Percentiles rank a stretch among this genome's conserved stretches.
phyloP scores from a whole-genome alignment of 2,329 filamentous ascomycete species.

The Epichloe glyceriae region DNA sequence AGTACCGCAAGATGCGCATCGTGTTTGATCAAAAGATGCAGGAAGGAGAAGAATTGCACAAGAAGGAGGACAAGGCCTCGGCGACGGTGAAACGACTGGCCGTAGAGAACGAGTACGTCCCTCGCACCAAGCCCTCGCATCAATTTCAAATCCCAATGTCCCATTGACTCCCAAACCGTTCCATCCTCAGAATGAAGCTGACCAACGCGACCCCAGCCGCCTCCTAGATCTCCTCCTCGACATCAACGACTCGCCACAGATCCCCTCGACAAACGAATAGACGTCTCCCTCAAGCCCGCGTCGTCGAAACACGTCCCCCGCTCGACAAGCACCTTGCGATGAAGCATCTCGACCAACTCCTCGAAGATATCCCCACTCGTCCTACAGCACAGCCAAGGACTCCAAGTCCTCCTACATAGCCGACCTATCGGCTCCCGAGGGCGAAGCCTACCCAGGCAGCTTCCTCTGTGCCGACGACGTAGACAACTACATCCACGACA shows the following conservation, averaged over 20 bases:
- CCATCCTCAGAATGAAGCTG: not conserved
- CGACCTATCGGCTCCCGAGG: slow-evolving; percentile 35
- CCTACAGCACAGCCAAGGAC: slow-evolving; percentile 42
- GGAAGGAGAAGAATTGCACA: slow-evolving; percentile 70
- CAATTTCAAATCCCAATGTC: not conserved
- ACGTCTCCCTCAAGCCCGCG: slow-evolving; percentile 43
- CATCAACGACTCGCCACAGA: slow-evolving; percentile 71
- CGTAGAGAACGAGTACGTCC: slow-evolving; percentile 77
- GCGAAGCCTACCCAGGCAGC: slow-evolving; percentile 43
- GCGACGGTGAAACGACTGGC: slow-evolving; percentile 72
- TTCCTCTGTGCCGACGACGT: slow-evolving; percentile 60
- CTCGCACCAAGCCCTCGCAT: not conserved
- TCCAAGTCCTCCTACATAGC: slow-evolving; percentile 45
- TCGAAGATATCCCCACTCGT: slow-evolving; percentile 38
- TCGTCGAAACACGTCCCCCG: slow-evolving; percentile 20
- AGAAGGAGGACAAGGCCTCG: slow-evolving; percentile 67
- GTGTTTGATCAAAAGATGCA: slow-evolving; percentile 66
- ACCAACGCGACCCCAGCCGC: slow-evolving; percentile 44
- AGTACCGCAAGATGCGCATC: slow-evolving; percentile 84
- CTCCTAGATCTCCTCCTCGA: slow-evolving; percentile 80
- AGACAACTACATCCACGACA: slow-evolving; percentile 57
- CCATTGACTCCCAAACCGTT: no score
- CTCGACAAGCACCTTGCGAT: slow-evolving; percentile 24
- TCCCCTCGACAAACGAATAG: slow-evolving; percentile 61
- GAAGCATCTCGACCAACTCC: slow-evolving; percentile 37